Evolutionary conservation across 2,329 filamentous ascomycete genomes (phyloP).

Genomic region (Lithohypha guttulata): DNA sequence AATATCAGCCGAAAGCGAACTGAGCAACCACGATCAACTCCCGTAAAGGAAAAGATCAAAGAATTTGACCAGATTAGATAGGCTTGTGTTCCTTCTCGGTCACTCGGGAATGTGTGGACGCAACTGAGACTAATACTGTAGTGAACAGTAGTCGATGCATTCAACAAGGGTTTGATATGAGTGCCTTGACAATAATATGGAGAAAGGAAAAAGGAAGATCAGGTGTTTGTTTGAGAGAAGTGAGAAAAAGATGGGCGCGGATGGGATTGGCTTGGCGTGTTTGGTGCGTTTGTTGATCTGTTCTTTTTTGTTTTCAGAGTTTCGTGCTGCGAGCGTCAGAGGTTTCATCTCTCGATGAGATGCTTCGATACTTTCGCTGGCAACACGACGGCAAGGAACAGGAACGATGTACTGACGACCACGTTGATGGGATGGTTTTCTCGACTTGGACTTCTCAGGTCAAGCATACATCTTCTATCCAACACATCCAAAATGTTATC

Average conservation of each 20-base stretch:
- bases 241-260: not conserved
- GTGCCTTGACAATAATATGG: constrained; percentile 14
- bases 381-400: no score
- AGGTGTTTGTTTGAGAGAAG: not conserved
- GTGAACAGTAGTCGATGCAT: constrained; percentile 10
- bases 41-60: constrained; percentile 5
- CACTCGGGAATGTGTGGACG: constrained; percentile 17
- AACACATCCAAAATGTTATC: no score
- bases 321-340: no score
- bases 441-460: no score
- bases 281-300: not conserved
- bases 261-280: not conserved
- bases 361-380: no score
- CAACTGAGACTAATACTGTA: constrained; percentile 11
- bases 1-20: constrained; percentile 20
- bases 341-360: no score
- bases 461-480: no score
- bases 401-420: no score
- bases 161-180: constrained; percentile 18
- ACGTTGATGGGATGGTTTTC: no score
- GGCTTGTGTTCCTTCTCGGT: constrained; percentile 13
- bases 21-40: constrained; percentile 11
- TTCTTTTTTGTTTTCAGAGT: no score
- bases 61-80: constrained; percentile 16
- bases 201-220: constrained; percentile 9